Percentiles rank a stretch among this genome's conserved stretches.
Conservation (phyloP, 495 filamentous ascomycete genomes). For the Parathielavia hyrcaniae region DNA sequence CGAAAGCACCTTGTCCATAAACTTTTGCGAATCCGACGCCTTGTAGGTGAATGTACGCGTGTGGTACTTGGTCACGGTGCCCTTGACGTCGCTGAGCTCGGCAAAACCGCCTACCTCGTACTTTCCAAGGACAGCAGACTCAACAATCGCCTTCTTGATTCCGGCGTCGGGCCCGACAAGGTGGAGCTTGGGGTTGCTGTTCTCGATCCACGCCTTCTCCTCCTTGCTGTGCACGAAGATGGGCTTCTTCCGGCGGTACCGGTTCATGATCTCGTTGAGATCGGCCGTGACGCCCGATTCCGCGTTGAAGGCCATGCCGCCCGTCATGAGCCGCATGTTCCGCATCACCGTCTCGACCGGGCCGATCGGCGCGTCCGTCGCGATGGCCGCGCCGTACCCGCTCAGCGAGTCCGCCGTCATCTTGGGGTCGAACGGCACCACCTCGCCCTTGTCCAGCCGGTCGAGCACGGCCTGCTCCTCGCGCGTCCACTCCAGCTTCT, state of each 20-base stretch:
- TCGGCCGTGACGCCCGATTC: constrained; percentile 25
- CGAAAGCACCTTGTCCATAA: constrained; percentile 25
- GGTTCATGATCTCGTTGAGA: constrained; percentile 7
- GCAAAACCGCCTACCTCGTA: constrained; percentile 33
- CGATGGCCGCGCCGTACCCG: constrained; percentile 33
- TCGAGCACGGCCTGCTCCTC: constrained; percentile 25
- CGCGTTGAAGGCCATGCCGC: constrained; percentile 28
- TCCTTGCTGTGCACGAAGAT: constrained; percentile 29
- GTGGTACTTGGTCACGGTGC: constrained; percentile 33
- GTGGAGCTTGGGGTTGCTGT: constrained; percentile 10
- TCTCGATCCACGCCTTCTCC: constrained; percentile 38
- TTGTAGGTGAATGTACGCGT: constrained; percentile 25
- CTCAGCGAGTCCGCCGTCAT: constrained; percentile 21
- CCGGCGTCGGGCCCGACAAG: constrained; percentile 19
- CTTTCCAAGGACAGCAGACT: constrained; percentile 38
- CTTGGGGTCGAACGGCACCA: constrained; percentile 24
- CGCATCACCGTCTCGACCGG: constrained; percentile 29
- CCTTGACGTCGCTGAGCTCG: constrained; percentile 30
- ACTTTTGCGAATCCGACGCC: constrained; percentile 18
- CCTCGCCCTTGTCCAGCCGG: constrained; percentile 28
- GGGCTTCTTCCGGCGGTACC: constrained; percentile 25
- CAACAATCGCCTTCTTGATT: constrained; percentile 36
- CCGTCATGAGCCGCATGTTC: constrained; percentile 30
- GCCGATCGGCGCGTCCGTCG: constrained; percentile 23
- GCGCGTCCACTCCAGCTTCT: constrained; percentile 18